Base-by-base conservation (phyloP, 176 grass and related monocot species). In the Paspalum vaginatum region DNA sequence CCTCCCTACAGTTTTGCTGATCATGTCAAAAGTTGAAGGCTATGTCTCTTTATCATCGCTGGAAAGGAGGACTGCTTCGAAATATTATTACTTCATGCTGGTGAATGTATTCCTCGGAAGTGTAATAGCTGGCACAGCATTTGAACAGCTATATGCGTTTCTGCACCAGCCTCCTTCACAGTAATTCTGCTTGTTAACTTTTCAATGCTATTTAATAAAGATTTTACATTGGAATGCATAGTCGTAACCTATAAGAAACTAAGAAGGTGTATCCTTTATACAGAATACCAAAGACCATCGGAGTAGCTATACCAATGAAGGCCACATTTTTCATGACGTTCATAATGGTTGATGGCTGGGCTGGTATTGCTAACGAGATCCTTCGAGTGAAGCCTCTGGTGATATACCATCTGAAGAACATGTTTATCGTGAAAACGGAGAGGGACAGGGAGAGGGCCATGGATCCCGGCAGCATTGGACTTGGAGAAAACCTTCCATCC, bases 271-370 rank as follows among this genome's bases (percentile, higher is more conserved):
- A 20, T 61, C 21, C 38, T 77, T 81, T 89, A 4, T 79, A 20
- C 77, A 98, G 95, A 79, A 95, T 98, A 83, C 92, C 92, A 25
- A 91, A 72, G 83, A 95, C 92, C 76, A 98, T 98, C 37, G 95
- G 95, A 66, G 95, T 98, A 58, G 87, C 90, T 40, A 94, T 98
- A 86, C 95, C 95, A 84, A 98, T 98, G 95, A 98, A 98, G 73
- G 95, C 95, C 80, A 98, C 95, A 83, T 98, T 98, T 78, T 98
- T 98, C 72, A 98, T 98, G 95, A 98, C 92, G 42, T 98, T 80
- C 66, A 89, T 95, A 89, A 98, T 98, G 96, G 81, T 98, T n/a
- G 96, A 98, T 65, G 96, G 96, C 40, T 98, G 95, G 95, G 92
- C 95, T 75, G 92, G 95, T 37, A 84, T 93, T 26, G 95, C 95